Percentiles rank a stretch among this genome's conserved stretches.
These are phyloP conservation scores for Daldinia caldariorum DNA, from an alignment of 495 filamentous ascomycete species.

Conservation along the genomic window DNA sequence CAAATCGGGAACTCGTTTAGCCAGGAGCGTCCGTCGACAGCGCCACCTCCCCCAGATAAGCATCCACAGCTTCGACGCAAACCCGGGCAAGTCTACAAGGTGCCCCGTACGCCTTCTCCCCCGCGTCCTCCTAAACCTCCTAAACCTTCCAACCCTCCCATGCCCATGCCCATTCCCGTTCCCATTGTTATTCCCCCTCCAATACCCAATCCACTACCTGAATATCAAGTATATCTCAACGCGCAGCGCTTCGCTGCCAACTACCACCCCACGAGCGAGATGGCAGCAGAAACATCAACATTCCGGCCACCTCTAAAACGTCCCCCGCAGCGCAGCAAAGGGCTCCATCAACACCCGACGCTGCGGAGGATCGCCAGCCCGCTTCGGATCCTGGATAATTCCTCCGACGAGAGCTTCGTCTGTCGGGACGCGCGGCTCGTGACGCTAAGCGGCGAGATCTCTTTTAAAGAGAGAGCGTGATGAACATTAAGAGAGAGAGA, in stretches of 20 bases:
- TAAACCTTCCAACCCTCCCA: neutral
- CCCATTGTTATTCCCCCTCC: neutral
- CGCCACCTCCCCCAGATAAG: neutral
- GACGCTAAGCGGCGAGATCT: neutral
- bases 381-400: neutral
- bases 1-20: neutral
- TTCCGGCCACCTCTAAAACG: neutral
- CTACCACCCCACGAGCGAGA: neutral
- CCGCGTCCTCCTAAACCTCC: neutral
- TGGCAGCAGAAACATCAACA: neutral
- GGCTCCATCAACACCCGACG: neutral
- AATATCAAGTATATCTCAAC: conserved; percentile 31
- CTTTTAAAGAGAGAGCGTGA: no score
- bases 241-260: conserved; percentile 17
- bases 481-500: no score
- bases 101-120: neutral
- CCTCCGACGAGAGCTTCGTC: conserved; percentile 28
- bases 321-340: conserved; percentile 1
- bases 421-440: conserved; percentile 24
- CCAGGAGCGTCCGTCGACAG: neutral
- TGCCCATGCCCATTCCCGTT: no score
- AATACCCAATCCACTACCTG: conserved; percentile 7
- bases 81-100: conserved; percentile 5
- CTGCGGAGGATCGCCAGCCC: conserved; percentile 8
- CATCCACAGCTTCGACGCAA: conserved; percentile 22